These are phyloP conservation scores for Peniophora sp. DNA, from an alignment of 1,284 basidiomycete genomes.

Conservation along the genomic window DNA sequence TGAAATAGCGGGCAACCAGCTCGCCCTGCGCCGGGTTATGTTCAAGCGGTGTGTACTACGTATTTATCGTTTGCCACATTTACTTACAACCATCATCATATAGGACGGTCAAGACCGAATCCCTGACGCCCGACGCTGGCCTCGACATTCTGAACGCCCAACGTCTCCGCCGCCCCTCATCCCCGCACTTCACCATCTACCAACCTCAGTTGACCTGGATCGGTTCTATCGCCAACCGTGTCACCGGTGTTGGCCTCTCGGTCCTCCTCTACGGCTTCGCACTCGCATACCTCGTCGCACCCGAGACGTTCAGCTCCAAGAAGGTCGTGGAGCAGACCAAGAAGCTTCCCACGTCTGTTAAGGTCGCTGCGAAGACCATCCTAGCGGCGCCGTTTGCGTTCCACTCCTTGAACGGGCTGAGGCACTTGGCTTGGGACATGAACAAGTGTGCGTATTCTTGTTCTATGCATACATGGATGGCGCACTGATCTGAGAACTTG, in stretches of 20 bases:
- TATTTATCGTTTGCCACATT: neutral
- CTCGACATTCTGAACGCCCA: conserved; percentile 79
- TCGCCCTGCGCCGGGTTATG: conserved; percentile 31
- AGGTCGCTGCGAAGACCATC: conserved; percentile 68
- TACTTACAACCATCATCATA: neutral
- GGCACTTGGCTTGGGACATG: conserved; percentile 90
- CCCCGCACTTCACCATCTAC: conserved; percentile 95
- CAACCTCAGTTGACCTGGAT: conserved; percentile 92
- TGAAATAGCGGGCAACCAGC: conserved; percentile 33
- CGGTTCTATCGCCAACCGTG: conserved; percentile 79
- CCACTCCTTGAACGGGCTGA: conserved; percentile 87
- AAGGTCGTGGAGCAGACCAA: conserved; percentile 71
- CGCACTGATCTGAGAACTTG: neutral
- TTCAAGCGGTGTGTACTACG: conserved; percentile 36
- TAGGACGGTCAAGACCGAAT: conserved; percentile 52
- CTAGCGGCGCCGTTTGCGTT: conserved; percentile 83
- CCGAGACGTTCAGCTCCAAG: conserved; percentile 71
- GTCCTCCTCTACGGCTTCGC: conserved; percentile 84
- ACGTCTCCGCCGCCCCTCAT: conserved; percentile 77
- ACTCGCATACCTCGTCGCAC: conserved; percentile 81
- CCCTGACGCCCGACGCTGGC: conserved; percentile 50
- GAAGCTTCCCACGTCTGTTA: conserved; percentile 64
- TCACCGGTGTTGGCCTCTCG: conserved; percentile 76
- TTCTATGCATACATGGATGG: neutral
- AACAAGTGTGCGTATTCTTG: conserved; percentile 67